Evolutionary conservation across 805 yeast genomes (phyloP).

Genomic region (Trichomonascus vanleenenianus): DNA sequence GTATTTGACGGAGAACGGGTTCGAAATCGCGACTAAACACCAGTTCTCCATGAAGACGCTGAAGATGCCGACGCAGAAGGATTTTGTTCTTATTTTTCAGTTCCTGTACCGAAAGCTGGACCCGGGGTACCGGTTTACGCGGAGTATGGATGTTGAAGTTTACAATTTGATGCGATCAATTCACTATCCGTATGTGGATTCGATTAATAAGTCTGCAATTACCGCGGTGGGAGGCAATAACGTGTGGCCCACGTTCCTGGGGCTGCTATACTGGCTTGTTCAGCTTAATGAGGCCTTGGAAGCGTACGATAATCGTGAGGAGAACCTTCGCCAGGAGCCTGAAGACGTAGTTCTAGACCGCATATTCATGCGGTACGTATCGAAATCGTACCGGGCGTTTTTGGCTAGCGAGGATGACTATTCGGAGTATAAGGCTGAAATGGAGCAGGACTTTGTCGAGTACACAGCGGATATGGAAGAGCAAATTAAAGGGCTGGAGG

Average conservation of each 20-base stretch:
- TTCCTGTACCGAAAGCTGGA: constrained; percentile 72
- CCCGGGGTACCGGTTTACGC: constrained; percentile 65
- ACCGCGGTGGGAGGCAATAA: constrained; percentile 82
- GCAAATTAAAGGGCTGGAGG: constrained; percentile 37
- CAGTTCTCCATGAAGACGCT: constrained; percentile 58
- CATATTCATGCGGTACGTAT: constrained; percentile 52
- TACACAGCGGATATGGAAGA: constrained; percentile 42
- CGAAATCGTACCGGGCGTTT: constrained; percentile 60
- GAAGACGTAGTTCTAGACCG: constrained; percentile 41
- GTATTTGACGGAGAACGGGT: constrained; percentile 53
- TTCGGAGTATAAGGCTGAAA: constrained; percentile 43
- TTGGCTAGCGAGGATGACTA: constrained; percentile 60
- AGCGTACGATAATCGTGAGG: constrained; percentile 31
- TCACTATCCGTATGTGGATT: constrained; percentile 72
- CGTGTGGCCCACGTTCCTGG: constrained; percentile 77
- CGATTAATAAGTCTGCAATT: constrained; percentile 75
- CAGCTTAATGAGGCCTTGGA: constrained; percentile 43
- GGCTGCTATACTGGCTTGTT: constrained; percentile 77
- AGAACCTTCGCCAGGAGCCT: constrained; percentile 21
- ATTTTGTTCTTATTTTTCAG: constrained; percentile 68
- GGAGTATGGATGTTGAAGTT: constrained; percentile 68
- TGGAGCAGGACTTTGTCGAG: constrained; percentile 47
- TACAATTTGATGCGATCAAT: constrained; percentile 55
- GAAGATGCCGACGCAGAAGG: constrained; percentile 78
- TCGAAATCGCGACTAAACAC: constrained; percentile 69